Percentiles rank a stretch among this genome's conserved stretches.
These are phyloP conservation scores for Catharanthus roseus DNA, from an alignment of 257 asterid genomes.

Conservation along the genomic window DNA sequence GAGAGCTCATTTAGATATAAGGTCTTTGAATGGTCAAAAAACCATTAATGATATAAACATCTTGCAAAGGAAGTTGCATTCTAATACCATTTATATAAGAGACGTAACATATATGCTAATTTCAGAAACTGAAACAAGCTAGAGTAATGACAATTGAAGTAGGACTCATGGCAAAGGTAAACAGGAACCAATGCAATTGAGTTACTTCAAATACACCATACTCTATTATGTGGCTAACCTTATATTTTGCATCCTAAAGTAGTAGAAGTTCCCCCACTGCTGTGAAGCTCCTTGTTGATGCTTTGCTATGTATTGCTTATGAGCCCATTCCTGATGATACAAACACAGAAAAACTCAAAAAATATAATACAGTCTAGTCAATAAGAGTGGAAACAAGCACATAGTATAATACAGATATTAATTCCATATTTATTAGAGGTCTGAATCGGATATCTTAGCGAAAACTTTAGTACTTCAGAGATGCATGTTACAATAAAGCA, in stretches of 20 bases:
- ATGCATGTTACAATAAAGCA: not conserved
- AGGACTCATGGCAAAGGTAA: not conserved
- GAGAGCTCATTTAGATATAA: not conserved
- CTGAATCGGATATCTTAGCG: not conserved
- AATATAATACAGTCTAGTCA: not conserved
- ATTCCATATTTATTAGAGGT: not conserved
- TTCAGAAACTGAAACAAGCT: not conserved
- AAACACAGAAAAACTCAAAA: conserved; percentile 6
- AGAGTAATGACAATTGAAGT: not conserved
- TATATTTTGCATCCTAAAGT: conserved; percentile 93
- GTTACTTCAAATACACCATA: not conserved
- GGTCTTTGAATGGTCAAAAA: not conserved
- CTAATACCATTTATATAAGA: not conserved
- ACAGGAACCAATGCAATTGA: not conserved
- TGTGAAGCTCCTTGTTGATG: conserved; percentile 99
- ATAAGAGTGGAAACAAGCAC: not conserved
- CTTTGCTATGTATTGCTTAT: conserved; percentile 77
- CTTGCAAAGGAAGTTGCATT: not conserved
- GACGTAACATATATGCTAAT: not conserved
- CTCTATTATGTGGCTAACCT: conserved; percentile 39
- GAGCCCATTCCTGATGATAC: conserved; percentile 77
- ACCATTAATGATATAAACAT: not conserved
- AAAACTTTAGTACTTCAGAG: not conserved
- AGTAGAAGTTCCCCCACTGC: conserved; percentile 96
- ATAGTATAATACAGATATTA: not conserved